A percentile compares a stretch with the other conserved stretches of the same genome.
These are phyloP conservation scores for Calocera viscosa DNA, from an alignment of 768 basidiomycete species.

Conservation along the genomic window DNA sequence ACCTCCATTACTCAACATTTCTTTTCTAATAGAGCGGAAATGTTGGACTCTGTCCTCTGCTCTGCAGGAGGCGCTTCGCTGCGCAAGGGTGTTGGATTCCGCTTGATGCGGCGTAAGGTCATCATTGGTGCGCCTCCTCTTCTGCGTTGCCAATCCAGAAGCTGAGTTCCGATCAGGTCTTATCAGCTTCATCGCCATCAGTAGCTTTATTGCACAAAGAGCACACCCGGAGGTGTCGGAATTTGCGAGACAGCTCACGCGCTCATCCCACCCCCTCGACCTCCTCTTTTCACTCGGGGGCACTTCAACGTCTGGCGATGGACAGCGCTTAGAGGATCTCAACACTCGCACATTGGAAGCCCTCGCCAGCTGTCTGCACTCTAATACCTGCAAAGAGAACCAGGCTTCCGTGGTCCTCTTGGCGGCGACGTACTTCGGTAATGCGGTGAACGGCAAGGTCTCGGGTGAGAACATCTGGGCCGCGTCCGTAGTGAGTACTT, in stretches of 20 bases:
- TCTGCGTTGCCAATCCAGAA: background rate
- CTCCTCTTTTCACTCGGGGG: no score
- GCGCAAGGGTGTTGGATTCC: background rate
- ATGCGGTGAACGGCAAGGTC: background rate
- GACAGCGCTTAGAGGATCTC: background rate
- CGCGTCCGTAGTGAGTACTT: background rate
- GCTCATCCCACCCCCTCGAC: no score
- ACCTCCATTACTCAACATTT: no score
- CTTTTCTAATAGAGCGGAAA: no score
- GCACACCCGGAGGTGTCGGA: background rate
- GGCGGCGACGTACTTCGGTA: background rate
- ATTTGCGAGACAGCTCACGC: background rate
- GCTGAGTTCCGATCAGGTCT: background rate
- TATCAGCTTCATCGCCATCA: background rate
- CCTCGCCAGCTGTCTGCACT: background rate
- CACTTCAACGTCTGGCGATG: no score
- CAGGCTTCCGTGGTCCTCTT: background rate
- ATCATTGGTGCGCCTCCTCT: background rate
- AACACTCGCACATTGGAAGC: background rate
- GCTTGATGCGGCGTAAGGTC: background rate
- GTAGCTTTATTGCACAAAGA: background rate
- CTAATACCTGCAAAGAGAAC: background rate
- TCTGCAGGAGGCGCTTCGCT: no score
- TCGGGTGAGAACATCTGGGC: conserved; percentile 2
- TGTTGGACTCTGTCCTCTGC: no score